phyloP scores from a whole-genome alignment of 257 asterid genomes.

The Nicotiana obtusifolia region DNA sequence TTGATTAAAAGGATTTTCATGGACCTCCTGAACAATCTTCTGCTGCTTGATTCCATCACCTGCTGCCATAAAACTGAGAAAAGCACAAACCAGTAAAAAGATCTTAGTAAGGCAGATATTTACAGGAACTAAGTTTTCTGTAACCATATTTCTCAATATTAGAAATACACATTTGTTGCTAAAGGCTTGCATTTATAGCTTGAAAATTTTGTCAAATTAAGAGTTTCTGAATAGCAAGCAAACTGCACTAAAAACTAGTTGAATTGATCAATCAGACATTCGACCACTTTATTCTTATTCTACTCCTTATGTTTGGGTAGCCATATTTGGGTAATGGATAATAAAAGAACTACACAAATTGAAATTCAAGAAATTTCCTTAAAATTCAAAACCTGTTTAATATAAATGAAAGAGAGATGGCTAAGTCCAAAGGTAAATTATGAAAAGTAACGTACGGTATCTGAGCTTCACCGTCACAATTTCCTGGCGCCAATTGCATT shows the following conservation, averaged over 20 bases:
- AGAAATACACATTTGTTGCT: not conserved
- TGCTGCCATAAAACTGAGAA: slow-evolving; percentile 70
- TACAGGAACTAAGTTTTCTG: too few species aligned
- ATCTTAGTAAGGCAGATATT: slow-evolving; percentile 9
- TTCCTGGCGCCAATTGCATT: slow-evolving; percentile 62
- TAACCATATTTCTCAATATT: not conserved
- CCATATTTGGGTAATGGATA: not conserved
- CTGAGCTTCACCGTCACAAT: slow-evolving; percentile 35
- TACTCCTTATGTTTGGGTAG: not conserved
- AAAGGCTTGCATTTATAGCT: not conserved
- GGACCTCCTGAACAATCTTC: slow-evolving; percentile 63
- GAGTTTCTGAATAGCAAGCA: not conserved
- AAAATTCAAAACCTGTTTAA: not conserved
- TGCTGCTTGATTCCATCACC: slow-evolving; percentile 76
- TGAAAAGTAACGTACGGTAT: slow-evolving; percentile 66
- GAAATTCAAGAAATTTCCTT: not conserved
- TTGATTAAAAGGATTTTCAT: not conserved
- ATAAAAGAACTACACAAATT: not conserved
- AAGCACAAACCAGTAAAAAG: slow-evolving; percentile 1
- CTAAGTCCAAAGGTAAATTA: slow-evolving; percentile 2
- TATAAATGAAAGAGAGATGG: not conserved
- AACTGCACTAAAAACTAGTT: not conserved
- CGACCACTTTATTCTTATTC: not conserved
- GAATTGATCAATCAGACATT: not conserved
- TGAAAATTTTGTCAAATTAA: not conserved